Conservation (phyloP, 495 filamentous ascomycete genomes). For the Amorphotheca resinae region DNA sequence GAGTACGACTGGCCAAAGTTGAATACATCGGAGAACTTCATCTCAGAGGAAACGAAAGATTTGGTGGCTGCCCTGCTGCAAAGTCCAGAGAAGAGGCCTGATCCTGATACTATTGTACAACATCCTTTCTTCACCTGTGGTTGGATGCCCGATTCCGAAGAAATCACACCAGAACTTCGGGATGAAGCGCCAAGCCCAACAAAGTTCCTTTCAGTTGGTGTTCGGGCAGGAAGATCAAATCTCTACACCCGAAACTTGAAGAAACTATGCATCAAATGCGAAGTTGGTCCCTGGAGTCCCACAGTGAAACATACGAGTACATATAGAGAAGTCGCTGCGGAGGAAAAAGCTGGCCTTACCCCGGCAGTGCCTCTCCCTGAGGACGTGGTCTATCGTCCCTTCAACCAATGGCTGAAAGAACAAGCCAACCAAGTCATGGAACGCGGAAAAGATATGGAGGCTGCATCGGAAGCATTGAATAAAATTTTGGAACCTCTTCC, state of each 20-base stretch:
- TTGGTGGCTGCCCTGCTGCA: constrained; percentile 65
- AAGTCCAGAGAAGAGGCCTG: constrained; percentile 59
- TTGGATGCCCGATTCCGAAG: constrained; percentile 38
- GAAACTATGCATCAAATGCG: constrained; percentile 20
- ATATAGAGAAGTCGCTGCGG: constrained; percentile 54
- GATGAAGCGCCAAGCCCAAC: constrained; percentile 30
- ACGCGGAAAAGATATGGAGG: not conserved
- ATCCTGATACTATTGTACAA: constrained; percentile 69
- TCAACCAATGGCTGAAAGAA: constrained; percentile 24
- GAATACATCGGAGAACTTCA: constrained; percentile 35
- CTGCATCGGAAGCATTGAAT: not conserved
- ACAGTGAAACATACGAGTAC: constrained; percentile 40
- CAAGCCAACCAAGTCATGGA: constrained; percentile 3
- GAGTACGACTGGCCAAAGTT: constrained; percentile 66
- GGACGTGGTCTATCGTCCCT: constrained; percentile 54
- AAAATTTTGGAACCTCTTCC: not conserved
- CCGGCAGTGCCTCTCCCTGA: constrained; percentile 56
- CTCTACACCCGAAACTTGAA: constrained; percentile 17
- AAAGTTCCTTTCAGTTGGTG: constrained; percentile 14
- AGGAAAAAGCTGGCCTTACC: constrained; percentile 57
- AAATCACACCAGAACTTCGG: constrained; percentile 38
- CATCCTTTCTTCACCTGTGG: constrained; percentile 67
- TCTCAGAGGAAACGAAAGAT: constrained; percentile 52
- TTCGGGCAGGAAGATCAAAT: constrained; percentile 12
- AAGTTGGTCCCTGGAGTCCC: constrained; percentile 37